phyloP scores from a whole-genome alignment of 129 eudicot species.

The Cynara cardunculus region DNA sequence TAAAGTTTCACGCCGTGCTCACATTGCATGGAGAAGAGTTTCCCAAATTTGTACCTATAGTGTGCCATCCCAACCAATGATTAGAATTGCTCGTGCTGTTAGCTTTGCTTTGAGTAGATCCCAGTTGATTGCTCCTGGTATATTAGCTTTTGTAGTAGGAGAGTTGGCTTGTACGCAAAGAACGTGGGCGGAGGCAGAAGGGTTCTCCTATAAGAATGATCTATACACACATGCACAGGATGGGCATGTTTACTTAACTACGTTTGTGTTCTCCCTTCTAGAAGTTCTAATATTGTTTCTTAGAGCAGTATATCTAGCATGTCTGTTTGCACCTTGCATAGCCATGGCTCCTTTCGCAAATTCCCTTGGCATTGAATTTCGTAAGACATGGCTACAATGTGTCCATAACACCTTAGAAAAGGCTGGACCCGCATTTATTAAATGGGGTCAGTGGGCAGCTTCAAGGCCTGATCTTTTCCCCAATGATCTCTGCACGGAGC shows the following conservation, averaged over 20 bases:
- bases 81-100: constrained; percentile 65
- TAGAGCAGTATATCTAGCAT: constrained; percentile 73
- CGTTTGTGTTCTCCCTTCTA: constrained; percentile 45
- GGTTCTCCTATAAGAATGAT: constrained; percentile 38
- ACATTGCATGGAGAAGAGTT: constrained; percentile 66
- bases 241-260: constrained; percentile 61
- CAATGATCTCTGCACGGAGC: constrained; percentile 65
- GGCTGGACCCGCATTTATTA: constrained; percentile 95
- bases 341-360: constrained; percentile 88
- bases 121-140: constrained; percentile 68
- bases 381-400: constrained; percentile 66
- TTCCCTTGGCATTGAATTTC: constrained; percentile 65
- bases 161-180: constrained; percentile 53
- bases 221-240: constrained; percentile 74
- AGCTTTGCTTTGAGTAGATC: constrained; percentile 82
- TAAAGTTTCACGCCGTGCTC: constrained; percentile 51
- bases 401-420: constrained; percentile 70
- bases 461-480: constrained; percentile 96
- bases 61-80: constrained; percentile 50
- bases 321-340: constrained; percentile 76
- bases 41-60: constrained; percentile 40
- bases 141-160: constrained; percentile 63
- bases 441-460: constrained; percentile 99
- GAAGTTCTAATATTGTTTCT: constrained; percentile 58
- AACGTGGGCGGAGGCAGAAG: constrained; percentile 55